These are phyloP conservation scores for Singerocomus rubriflavus DNA, from an alignment of 1,284 basidiomycete genomes.

Conservation along the genomic window DNA sequence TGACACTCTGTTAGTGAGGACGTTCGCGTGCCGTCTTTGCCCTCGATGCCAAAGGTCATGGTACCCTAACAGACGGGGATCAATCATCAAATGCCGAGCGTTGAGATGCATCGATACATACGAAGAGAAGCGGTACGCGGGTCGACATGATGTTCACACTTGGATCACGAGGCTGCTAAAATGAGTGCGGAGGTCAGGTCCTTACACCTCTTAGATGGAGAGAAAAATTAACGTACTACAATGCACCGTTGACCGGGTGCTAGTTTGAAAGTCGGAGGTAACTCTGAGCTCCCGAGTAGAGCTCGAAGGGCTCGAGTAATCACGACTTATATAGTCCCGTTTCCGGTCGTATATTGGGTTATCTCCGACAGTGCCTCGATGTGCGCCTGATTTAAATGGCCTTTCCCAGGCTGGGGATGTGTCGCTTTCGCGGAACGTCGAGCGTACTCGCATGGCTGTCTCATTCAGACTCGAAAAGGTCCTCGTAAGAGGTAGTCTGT, in stretches of 20 bases:
- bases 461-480: not conserved
- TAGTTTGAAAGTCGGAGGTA: too few relatives aligned
- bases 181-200: not conserved
- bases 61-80: constrained; percentile 38
- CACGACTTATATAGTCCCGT: too few relatives aligned
- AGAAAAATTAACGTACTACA: not conserved
- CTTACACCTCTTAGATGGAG: not conserved
- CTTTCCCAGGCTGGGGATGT: not conserved
- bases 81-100: not conserved
- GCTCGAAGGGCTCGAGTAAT: too few relatives aligned
- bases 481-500: not conserved
- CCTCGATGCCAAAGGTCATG: constrained; percentile 47
- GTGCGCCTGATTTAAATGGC: not conserved
- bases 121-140: constrained; percentile 32
- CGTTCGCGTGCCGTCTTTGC: constrained; percentile 43
- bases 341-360: too few relatives aligned
- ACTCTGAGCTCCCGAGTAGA: too few relatives aligned
- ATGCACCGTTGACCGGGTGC: not conserved
- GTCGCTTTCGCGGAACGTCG: not conserved
- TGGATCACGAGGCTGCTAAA: not conserved
- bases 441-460: not conserved
- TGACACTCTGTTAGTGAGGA: constrained; percentile 39
- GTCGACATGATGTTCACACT: constrained; percentile 23
- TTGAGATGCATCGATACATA: not conserved
- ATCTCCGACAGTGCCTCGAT: not conserved